Evolutionary conservation across 2,329 filamentous ascomycete species (phyloP).

Genomic region (Diaporthe amygdali): DNA sequence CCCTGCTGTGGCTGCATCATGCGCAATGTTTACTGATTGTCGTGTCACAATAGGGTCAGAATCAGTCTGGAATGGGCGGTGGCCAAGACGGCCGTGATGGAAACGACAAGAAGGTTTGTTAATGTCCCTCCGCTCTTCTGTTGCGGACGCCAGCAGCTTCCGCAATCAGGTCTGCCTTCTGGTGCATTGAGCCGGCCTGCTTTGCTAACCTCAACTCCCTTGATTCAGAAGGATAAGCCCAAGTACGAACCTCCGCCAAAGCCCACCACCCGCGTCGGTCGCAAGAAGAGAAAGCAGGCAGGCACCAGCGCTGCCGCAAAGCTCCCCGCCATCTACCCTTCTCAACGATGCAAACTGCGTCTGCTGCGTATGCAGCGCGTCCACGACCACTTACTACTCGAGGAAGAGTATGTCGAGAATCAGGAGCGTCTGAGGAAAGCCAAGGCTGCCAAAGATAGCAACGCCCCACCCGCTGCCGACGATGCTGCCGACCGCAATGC

Average conservation of each 20-base stretch:
- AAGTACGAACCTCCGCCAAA: slow-evolving; percentile 99
- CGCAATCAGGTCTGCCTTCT: slow-evolving; percentile 18
- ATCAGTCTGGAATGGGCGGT: slow-evolving; percentile 85
- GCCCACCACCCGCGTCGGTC: slow-evolving; percentile 93
- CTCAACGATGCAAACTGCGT: slow-evolving; percentile 94
- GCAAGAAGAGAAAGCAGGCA: slow-evolving; percentile 97
- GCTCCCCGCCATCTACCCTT: slow-evolving; percentile 91
- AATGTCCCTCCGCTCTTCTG: background rate
- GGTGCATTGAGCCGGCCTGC: background rate
- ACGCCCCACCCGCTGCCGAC: slow-evolving; percentile 68
- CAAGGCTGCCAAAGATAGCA: slow-evolving; percentile 78
- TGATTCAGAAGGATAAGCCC: slow-evolving; percentile 91
- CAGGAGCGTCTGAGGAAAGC: slow-evolving; percentile 95
- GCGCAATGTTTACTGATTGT: background rate
- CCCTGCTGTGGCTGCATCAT: background rate
- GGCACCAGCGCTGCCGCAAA: slow-evolving; percentile 95
- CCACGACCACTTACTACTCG: slow-evolving; percentile 94
- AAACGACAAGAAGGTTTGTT: slow-evolving; percentile 88
- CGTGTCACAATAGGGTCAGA: slow-evolving; percentile 68
- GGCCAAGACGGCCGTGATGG: slow-evolving; percentile 77
- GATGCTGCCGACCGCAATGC: slow-evolving; percentile 86
- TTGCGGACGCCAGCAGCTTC: slow-evolving; percentile 1
- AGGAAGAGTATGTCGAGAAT: slow-evolving; percentile 99
- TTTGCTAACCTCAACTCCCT: slow-evolving; percentile 23
- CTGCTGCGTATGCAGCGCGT: slow-evolving; percentile 98